A percentile compares a stretch with the other conserved stretches of the same genome.
These are phyloP conservation scores for Hanseniaspora pseudoguilliermondii DNA, from an alignment of 805 yeast genomes.

Conservation along the genomic window DNA sequence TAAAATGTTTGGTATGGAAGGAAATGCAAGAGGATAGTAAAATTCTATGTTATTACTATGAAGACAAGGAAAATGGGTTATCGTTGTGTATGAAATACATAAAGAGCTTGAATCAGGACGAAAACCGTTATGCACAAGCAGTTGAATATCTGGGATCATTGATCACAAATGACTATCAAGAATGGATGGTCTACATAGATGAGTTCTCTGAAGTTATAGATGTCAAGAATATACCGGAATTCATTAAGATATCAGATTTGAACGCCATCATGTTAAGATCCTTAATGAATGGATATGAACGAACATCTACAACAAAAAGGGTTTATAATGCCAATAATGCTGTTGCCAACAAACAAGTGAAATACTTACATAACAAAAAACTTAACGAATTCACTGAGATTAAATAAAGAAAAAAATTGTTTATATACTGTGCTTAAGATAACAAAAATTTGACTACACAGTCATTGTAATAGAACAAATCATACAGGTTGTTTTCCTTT, in stretches of 20 bases:
- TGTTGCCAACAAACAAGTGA: neutral
- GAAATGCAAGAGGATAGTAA: conserved; percentile 48
- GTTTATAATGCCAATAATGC: neutral
- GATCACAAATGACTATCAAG: conserved; percentile 15
- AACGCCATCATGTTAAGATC: conserved; percentile 18
- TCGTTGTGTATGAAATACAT: conserved; percentile 52
- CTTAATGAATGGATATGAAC: neutral
- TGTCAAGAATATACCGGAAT: conserved; percentile 14
- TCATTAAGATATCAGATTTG: conserved; percentile 21
- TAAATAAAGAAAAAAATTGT: neutral
- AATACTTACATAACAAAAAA: neutral
- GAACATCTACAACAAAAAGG: neutral
- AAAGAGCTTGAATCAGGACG: conserved; percentile 29
- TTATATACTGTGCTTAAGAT: conserved; percentile 6
- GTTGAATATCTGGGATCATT: conserved; percentile 32
- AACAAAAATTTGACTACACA: conserved; percentile 52
- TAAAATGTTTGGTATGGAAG: conserved; percentile 43
- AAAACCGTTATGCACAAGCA: conserved; percentile 31
- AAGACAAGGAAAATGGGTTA: conserved; percentile 40
- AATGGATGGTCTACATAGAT: conserved; percentile 27
- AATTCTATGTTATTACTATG: conserved; percentile 49
- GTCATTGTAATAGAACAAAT: conserved; percentile 62
- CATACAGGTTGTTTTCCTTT: conserved; percentile 44
- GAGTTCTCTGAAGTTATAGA: conserved; percentile 23
- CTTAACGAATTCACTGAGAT: neutral